Percentiles rank a stretch among this genome's conserved stretches.
Evolutionary conservation across 495 filamentous ascomycete species (phyloP).

Genomic region (Hamigera avellanea): DNA sequence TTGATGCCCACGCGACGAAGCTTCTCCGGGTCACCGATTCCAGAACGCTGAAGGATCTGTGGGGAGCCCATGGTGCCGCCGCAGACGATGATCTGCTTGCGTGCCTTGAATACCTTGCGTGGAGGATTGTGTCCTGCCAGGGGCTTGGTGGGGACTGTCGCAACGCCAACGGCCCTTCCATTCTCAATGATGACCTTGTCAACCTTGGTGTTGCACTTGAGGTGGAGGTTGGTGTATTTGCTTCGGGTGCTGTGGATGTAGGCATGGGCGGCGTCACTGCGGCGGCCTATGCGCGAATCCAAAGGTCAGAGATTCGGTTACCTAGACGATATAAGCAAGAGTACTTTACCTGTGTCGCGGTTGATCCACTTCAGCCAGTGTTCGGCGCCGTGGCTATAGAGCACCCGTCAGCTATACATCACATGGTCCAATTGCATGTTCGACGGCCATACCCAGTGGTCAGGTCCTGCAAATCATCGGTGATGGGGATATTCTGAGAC

Average conservation of each 20-base stretch:
- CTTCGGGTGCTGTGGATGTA: slow-evolving; percentile 60
- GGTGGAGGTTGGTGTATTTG: slow-evolving; percentile 57
- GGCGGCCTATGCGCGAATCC: slow-evolving; percentile 25
- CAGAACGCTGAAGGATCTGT: slow-evolving; percentile 64
- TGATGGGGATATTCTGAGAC: slow-evolving; percentile 61
- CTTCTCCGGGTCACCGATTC: slow-evolving; percentile 61
- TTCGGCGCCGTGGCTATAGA: slow-evolving; percentile 22
- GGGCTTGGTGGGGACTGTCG: slow-evolving; percentile 43
- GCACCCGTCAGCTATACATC: too few relatives aligned
- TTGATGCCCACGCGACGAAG: slow-evolving; percentile 57
- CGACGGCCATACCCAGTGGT: slow-evolving; percentile 50
- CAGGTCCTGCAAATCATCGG: slow-evolving; percentile 60
- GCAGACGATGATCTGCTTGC: slow-evolving; percentile 71
- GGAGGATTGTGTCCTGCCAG: slow-evolving; percentile 35
- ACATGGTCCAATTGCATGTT: too few relatives aligned
- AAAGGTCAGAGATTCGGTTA: too few relatives aligned
- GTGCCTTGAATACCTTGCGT: slow-evolving; percentile 50
- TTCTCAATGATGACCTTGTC: slow-evolving; percentile 70
- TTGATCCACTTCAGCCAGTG: slow-evolving; percentile 58
- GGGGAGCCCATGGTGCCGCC: slow-evolving; percentile 72
- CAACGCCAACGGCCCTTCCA: slow-evolving; percentile 51
- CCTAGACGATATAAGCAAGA: too few relatives aligned
- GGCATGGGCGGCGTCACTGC: slow-evolving; percentile 63
- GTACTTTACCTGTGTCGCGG: slow-evolving; percentile 38
- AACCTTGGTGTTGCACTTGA: slow-evolving; percentile 72